Percentiles rank a stretch among this genome's conserved stretches.
Conservation (phyloP, 257 asterid species). For the Nicotiana attenuata region DNA sequence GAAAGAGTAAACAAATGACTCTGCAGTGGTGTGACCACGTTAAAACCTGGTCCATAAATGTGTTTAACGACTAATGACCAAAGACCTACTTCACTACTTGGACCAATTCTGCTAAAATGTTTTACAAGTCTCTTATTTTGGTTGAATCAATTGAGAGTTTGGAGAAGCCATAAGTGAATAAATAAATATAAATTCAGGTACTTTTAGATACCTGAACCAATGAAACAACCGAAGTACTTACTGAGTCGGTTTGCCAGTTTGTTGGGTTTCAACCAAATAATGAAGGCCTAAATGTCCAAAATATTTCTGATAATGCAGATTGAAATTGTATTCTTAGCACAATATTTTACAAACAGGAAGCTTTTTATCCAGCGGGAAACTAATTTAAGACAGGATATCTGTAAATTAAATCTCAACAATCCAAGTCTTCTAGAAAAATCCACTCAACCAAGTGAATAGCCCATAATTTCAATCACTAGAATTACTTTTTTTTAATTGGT, state of each 20-base stretch:
- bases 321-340: background rate
- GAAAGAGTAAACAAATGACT: background rate
- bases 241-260: background rate
- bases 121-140: background rate
- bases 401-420: background rate
- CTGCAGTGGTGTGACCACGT: background rate
- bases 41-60: background rate
- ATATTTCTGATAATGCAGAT: background rate
- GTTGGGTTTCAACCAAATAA: background rate
- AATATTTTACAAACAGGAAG: background rate
- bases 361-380: background rate
- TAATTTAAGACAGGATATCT: background rate
- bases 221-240: background rate
- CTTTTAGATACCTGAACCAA: background rate
- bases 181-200: background rate
- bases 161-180: background rate
- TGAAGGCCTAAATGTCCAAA: background rate
- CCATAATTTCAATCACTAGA: too few relatives aligned
- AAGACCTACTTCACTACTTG: background rate
- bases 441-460: background rate
- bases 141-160: constrained; percentile 1
- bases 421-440: constrained; percentile 1
- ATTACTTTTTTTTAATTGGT: too few relatives aligned
- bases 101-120: background rate
- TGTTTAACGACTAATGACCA: background rate